Conservation (phyloP, 2,329 filamentous ascomycete species). For the Fusarium chaquense region DNA sequence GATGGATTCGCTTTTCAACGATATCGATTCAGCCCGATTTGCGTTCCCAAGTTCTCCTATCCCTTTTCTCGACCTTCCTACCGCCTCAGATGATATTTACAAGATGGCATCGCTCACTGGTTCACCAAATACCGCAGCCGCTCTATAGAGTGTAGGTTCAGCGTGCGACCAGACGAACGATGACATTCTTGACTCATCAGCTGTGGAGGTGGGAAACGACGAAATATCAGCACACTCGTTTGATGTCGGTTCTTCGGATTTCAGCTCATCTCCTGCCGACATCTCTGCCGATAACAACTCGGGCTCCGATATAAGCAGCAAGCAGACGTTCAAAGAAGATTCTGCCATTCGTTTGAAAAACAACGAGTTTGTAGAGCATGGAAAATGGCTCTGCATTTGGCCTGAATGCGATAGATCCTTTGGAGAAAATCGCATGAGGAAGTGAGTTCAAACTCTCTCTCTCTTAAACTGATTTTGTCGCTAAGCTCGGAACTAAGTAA, state of each 20-base stretch:
- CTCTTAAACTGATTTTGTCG: no score
- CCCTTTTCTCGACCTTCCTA: not conserved
- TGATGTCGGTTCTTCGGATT: not conserved
- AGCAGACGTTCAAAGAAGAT: slow-evolving; percentile 25
- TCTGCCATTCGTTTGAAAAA: slow-evolving; percentile 24
- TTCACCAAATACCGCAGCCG: not conserved
- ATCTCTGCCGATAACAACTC: slow-evolving; percentile 2
- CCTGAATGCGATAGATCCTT: slow-evolving; percentile 16
- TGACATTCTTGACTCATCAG: not conserved
- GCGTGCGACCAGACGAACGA: slow-evolving; percentile 3
- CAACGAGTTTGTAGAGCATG: slow-evolving; percentile 31
- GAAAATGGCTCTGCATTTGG: slow-evolving; percentile 28
- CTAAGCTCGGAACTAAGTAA: slow-evolving; percentile 27
- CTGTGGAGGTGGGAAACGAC: not conserved
- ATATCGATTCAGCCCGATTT: not conserved
- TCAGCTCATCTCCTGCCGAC: not conserved
- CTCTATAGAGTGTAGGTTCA: slow-evolving; percentile 37
- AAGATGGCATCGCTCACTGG: slow-evolving; percentile 2
- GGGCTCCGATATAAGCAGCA: not conserved
- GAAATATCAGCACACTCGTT: slow-evolving; percentile 8
- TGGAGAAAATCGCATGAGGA: slow-evolving; percentile 19
- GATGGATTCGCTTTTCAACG: slow-evolving; percentile 4
- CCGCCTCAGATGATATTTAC: not conserved
- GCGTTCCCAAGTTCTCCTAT: not conserved
- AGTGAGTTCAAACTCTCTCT: slow-evolving; percentile 8